Percentiles rank a stretch among this genome's conserved stretches.
Evolutionary conservation across 805 yeast genomes (phyloP).

Genomic region (Hemisphaericaspora nanyangensis): DNA sequence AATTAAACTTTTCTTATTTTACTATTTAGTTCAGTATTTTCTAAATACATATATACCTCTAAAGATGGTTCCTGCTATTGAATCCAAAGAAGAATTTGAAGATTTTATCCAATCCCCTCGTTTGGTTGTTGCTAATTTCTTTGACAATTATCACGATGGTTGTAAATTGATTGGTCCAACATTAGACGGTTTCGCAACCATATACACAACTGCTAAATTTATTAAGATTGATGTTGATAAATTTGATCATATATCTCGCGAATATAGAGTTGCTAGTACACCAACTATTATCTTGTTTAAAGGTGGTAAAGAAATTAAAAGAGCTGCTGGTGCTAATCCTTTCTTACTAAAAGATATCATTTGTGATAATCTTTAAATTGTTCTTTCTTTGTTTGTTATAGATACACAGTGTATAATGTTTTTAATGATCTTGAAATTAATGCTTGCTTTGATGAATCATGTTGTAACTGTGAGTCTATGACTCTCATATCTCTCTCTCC

Average conservation of each 20-base stretch:
- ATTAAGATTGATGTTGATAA: slow-evolving; percentile 91
- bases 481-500: no score
- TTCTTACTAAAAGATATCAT: slow-evolving; percentile 71
- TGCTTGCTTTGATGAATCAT: no score
- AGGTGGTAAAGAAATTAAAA: slow-evolving; percentile 73
- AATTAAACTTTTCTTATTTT: no score
- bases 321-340: slow-evolving; percentile 89
- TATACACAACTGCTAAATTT: slow-evolving; percentile 68
- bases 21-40: neutral
- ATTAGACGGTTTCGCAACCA: slow-evolving; percentile 72
- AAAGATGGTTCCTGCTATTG: slow-evolving; percentile 35
- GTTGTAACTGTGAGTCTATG: no score
- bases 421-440: no score
- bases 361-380: slow-evolving; percentile 44
- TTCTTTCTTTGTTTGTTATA: neutral
- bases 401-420: neutral
- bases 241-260: slow-evolving; percentile 69
- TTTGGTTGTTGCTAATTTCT: slow-evolving; percentile 90
- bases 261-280: slow-evolving; percentile 54
- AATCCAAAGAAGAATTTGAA: slow-evolving; percentile 54
- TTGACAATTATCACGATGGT: slow-evolving; percentile 98
- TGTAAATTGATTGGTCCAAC: slow-evolving; percentile 97
- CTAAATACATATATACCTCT: neutral
- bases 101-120: slow-evolving; percentile 59
- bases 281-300: slow-evolving; percentile 73